A percentile compares a stretch with the other conserved stretches of the same genome.
Conservation (phyloP, 305 asterid genomes). For the Ilex paraguariensis region DNA sequence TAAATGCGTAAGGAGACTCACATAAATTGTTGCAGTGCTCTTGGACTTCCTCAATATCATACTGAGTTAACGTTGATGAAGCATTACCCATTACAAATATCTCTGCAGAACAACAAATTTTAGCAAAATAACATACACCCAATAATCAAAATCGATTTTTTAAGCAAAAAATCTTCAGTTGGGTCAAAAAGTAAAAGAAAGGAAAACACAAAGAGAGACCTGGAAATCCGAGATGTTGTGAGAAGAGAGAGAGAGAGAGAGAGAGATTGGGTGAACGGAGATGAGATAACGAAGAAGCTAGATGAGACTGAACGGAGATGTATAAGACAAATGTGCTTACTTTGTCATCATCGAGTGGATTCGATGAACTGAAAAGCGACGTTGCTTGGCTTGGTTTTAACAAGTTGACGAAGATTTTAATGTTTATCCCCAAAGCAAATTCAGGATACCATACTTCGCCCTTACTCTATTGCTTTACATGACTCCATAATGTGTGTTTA, state of each 20-base stretch:
- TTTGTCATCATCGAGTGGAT: constrained; percentile 39
- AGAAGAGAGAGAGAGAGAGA: constrained; percentile 12
- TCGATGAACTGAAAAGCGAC: constrained; percentile 6
- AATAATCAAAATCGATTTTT: constrained; percentile 3
- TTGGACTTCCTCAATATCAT: constrained; percentile 93
- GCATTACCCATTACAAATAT: constrained; percentile 62
- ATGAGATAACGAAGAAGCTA: constrained; percentile 8
- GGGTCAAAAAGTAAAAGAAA: constrained; percentile 2
- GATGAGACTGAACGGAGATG: too few relatives aligned
- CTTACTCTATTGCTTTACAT: too few relatives aligned
- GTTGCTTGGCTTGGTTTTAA: constrained; percentile 21
- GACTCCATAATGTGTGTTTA: too few relatives aligned
- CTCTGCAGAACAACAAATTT: constrained; percentile 16
- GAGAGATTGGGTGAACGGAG: constrained; percentile 3
- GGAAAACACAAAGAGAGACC: background rate
- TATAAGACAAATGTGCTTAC: constrained; percentile 15
- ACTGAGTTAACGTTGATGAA: constrained; percentile 84
- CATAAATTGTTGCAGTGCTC: constrained; percentile 76
- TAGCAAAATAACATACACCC: constrained; percentile 15
- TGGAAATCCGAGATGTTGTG: background rate
- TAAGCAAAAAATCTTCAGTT: background rate
- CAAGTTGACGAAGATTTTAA: constrained; percentile 29
- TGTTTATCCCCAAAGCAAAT: constrained; percentile 1
- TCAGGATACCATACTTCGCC: too few relatives aligned
- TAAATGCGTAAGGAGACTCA: constrained; percentile 20